These are phyloP conservation scores for Coelastrella sp. DNA, from an alignment of 139 green algal species.

Conservation along the genomic window DNA sequence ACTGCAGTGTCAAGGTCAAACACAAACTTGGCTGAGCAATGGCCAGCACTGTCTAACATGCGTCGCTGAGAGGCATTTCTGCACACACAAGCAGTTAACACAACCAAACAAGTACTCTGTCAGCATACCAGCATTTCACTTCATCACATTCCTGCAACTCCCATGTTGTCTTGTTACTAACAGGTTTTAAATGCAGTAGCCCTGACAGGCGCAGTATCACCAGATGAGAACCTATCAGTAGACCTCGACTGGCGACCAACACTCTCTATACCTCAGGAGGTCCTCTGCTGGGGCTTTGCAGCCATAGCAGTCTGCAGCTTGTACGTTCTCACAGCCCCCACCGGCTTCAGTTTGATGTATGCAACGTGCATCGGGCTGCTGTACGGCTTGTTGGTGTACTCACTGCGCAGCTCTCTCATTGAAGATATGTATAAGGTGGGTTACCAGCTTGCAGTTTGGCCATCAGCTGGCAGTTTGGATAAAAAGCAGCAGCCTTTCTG, in stretches of 20 bases:
- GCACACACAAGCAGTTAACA: no score
- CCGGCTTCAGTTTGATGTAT: conserved; percentile 51
- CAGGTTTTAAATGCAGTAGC: conserved; percentile 28
- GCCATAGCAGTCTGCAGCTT: conserved; percentile 34
- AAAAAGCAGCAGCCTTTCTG: no score
- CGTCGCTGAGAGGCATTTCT: no score
- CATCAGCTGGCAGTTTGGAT: no score
- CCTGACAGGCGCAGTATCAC: not conserved
- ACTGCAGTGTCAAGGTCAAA: no score
- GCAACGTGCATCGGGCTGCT: conserved; percentile 49
- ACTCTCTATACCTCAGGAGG: conserved; percentile 36
- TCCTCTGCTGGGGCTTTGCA: conserved; percentile 45
- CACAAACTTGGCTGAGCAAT: no score
- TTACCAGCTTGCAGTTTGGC: no score
- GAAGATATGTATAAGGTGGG: conserved; percentile 64
- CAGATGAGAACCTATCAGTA: conserved; percentile 8
- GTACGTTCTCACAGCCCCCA: conserved; percentile 57
- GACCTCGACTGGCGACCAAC: conserved; percentile 46
- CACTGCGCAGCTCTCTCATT: conserved; percentile 46
- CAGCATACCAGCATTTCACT: no score
- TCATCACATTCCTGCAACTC: no score
- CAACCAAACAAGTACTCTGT: no score
- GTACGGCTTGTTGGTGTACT: conserved; percentile 45
- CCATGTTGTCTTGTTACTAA: no score
- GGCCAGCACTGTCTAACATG: no score